Evolutionary conservation across 306 rosid species (phyloP).

Genomic region (Rosa chinensis): DNA sequence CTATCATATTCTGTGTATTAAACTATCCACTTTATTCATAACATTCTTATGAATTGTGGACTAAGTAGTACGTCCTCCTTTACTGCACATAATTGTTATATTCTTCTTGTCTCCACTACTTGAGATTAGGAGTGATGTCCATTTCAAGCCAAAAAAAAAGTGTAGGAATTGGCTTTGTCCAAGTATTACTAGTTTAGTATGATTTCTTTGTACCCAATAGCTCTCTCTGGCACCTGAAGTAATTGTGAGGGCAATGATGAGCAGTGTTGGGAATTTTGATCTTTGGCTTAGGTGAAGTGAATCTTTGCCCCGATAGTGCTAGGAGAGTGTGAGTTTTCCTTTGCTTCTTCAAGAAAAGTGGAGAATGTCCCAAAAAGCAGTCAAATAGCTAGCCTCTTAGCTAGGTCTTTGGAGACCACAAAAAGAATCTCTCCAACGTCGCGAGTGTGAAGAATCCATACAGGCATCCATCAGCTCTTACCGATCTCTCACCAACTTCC

Average conservation of each 20-base stretch:
- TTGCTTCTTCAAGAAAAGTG: constrained; percentile 1
- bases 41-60: constrained; percentile 25
- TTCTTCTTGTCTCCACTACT: constrained; percentile 35
- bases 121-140: constrained; percentile 32
- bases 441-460: constrained; percentile 31
- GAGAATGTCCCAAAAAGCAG: constrained; percentile 49
- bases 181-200: constrained; percentile 2
- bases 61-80: constrained; percentile 20
- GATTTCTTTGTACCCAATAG: not conserved
- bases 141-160: constrained; percentile 10
- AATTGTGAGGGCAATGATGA: constrained; percentile 5
- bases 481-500: constrained; percentile 32
- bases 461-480: constrained; percentile 17
- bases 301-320: constrained; percentile 23
- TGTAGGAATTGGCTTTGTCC: constrained; percentile 25
- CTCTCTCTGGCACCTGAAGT: not conserved
- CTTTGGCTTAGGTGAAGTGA: constrained; percentile 22
- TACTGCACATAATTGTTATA: constrained; percentile 16
- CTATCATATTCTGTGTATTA: not conserved
- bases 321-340: constrained; percentile 15
- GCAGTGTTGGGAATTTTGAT: constrained; percentile 1
- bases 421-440: constrained; percentile 27
- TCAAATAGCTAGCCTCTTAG: constrained; percentile 45
- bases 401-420: constrained; percentile 23
- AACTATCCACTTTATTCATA: not conserved